Evolutionary conservation across 2,329 filamentous ascomycete genomes (phyloP).

Genomic region (Aspergillus thermomutatus): DNA sequence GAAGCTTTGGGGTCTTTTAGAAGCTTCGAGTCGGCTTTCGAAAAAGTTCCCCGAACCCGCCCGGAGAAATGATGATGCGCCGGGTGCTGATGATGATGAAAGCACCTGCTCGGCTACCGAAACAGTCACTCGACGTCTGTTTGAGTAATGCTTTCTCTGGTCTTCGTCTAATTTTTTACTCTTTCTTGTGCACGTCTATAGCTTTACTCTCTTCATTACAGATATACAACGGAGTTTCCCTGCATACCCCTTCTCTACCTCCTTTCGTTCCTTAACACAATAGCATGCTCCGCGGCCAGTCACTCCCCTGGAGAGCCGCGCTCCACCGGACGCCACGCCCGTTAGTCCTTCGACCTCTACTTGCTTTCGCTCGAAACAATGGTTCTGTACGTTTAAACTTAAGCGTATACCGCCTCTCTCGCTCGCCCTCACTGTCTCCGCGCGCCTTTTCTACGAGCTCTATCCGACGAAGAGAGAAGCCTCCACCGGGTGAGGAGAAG

Average conservation of each 20-base stretch:
- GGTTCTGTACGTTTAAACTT: conserved; percentile 26
- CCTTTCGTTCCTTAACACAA: conserved; percentile 13
- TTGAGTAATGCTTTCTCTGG: conserved; percentile 7
- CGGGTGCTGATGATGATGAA: conserved; percentile 29
- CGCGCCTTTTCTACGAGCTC: conserved; percentile 46
- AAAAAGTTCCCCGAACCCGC: conserved; percentile 30
- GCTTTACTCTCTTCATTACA: conserved; percentile 2
- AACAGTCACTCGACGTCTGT: conserved; percentile 17
- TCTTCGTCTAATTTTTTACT: conserved; percentile 2
- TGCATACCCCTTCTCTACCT: conserved; percentile 9
- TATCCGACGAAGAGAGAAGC: conserved; percentile 55
- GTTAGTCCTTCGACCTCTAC: conserved; percentile 31
- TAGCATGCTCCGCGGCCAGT: conserved; percentile 64
- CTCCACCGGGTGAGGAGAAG: conserved; percentile 42
- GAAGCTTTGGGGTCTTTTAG: conserved; percentile 13
- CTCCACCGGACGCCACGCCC: conserved; percentile 50
- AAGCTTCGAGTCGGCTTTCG: conserved; percentile 31
- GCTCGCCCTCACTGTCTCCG: conserved; percentile 25
- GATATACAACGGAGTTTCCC: conserved; percentile 2
- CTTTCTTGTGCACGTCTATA: conserved; percentile 6
- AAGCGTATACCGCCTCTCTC: conserved; percentile 20
- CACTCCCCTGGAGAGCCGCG: conserved; percentile 63
- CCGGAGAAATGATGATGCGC: conserved; percentile 26
- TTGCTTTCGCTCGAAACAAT: conserved; percentile 31
- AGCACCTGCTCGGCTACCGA: conserved; percentile 27